These are phyloP conservation scores for Leccinum obscurum DNA, from an alignment of 768 basidiomycete genomes.

Conservation along the genomic window DNA sequence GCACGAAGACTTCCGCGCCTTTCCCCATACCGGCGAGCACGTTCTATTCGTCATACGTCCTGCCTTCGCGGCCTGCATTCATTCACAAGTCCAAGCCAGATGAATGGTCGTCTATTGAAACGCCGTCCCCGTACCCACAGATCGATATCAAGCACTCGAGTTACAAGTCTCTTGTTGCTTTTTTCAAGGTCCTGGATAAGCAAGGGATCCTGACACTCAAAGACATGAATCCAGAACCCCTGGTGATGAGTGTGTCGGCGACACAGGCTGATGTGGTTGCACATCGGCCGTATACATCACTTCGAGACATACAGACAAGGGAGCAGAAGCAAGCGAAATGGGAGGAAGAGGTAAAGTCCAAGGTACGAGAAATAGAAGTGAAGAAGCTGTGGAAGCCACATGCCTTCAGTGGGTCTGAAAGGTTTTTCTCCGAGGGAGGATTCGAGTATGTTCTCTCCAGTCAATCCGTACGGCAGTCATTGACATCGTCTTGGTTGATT, in stretches of 20 bases:
- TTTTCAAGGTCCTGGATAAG: conserved; percentile 79
- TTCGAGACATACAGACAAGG: conserved; percentile 65
- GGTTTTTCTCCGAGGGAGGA: conserved; percentile 64
- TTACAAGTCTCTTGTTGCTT: conserved; percentile 78
- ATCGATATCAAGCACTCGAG: conserved; percentile 78
- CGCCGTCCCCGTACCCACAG: conserved; percentile 37
- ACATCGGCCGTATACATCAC: conserved; percentile 55
- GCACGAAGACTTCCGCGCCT: conserved; percentile 46
- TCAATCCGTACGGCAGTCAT: not conserved
- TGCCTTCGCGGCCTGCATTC: conserved; percentile 79
- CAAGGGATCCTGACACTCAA: conserved; percentile 72
- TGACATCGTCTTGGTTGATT: not conserved
- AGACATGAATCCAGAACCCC: conserved; percentile 51
- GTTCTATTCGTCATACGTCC: conserved; percentile 74
- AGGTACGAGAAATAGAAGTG: conserved; percentile 54
- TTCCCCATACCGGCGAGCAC: conserved; percentile 78
- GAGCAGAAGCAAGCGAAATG: conserved; percentile 58
- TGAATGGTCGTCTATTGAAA: conserved; percentile 11
- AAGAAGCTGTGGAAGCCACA: conserved; percentile 79
- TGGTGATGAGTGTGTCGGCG: conserved; percentile 54
- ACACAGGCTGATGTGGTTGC: conserved; percentile 55
- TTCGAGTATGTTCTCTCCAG: conserved; percentile 50
- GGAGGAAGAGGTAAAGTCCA: conserved; percentile 49
- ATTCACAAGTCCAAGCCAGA: conserved; percentile 17
- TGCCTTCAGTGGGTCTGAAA: conserved; percentile 42